phyloP scores from a whole-genome alignment of 78 protist species.

The Tieghemostelium lacteum region DNA sequence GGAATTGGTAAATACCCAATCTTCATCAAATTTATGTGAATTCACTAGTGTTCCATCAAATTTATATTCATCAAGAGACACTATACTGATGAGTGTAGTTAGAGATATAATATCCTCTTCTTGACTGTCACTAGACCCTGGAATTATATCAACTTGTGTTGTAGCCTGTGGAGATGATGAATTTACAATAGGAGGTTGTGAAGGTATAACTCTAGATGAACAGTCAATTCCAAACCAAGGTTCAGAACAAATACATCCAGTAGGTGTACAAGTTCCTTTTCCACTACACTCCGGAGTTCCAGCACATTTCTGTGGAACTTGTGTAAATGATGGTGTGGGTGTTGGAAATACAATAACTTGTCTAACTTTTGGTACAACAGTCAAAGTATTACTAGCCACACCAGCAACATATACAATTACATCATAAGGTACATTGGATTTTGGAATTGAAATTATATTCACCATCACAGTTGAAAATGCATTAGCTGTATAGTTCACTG shows the following conservation, averaged over 20 bases:
- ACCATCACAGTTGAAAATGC: no score
- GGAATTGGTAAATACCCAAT: background rate
- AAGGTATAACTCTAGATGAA: background rate
- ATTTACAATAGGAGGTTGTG: background rate
- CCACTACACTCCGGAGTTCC: constrained; percentile 4
- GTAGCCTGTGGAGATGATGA: background rate
- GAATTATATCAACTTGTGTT: constrained; percentile 6
- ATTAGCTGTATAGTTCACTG: no score
- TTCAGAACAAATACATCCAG: constrained; percentile 1
- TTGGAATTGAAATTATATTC: no score
- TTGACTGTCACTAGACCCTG: background rate
- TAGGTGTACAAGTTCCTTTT: no score
- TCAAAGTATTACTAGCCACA: no score
- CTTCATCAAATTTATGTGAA: background rate
- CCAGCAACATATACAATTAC: no score
- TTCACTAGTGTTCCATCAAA: background rate
- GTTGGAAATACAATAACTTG: no score
- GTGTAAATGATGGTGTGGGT: background rate
- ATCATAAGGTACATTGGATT: no score
- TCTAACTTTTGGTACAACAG: no score
- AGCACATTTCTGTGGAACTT: background rate
- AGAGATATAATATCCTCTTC: background rate
- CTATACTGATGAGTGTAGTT: background rate
- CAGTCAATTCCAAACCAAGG: constrained; percentile 9
- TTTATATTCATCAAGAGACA: background rate